Evolutionary conservation across 441 rosid genomes (phyloP).

Genomic region (Macaranga tanarius): DNA sequence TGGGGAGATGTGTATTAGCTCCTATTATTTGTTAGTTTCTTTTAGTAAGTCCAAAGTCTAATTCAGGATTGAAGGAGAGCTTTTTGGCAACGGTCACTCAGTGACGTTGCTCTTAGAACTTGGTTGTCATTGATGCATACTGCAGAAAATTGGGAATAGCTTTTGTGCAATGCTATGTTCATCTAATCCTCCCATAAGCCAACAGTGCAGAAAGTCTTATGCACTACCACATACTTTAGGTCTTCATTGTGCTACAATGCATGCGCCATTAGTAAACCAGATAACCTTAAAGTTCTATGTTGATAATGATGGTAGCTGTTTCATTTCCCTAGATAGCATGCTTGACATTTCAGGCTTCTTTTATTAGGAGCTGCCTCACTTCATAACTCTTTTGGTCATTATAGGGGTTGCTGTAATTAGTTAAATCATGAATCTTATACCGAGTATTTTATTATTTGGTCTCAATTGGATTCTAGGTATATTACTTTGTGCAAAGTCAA

Average conservation of each 20-base stretch:
- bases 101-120: background rate
- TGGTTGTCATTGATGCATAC: background rate
- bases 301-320: background rate
- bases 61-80: background rate
- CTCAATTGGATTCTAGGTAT: conserved; percentile 50
- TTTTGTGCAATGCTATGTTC: background rate
- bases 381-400: background rate
- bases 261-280: background rate
- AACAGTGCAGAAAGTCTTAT: background rate
- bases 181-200: background rate
- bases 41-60: background rate
- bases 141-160: background rate
- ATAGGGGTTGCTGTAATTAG: background rate
- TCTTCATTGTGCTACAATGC: background rate
- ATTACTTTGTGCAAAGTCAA: conserved; percentile 91
- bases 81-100: background rate
- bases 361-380: background rate
- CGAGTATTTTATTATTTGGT: conserved; percentile 15
- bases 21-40: background rate
- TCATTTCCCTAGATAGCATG: background rate
- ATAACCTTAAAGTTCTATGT: background rate
- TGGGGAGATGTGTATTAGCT: too few species aligned
- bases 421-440: background rate
- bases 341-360: background rate
- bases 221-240: background rate